Evolutionary conservation across 768 basidiomycete genomes (phyloP).

Genomic region (Paxillus involutus): DNA sequence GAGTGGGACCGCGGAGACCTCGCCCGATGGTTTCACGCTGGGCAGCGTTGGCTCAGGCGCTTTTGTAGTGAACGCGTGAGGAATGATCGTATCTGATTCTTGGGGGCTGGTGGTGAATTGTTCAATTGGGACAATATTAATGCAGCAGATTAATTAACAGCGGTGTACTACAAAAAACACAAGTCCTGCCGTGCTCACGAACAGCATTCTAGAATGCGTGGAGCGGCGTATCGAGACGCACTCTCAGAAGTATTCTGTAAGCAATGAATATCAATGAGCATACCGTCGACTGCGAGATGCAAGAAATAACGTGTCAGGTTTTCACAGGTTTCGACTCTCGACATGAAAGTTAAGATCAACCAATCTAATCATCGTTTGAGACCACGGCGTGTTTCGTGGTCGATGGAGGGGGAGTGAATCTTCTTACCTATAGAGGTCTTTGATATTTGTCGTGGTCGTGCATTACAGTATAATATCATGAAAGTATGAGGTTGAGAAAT

Average conservation of each 20-base stretch:
- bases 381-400: too few species aligned
- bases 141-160: too few species aligned
- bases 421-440: too few species aligned
- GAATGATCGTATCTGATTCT: background rate
- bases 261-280: background rate
- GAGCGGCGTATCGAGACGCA: background rate
- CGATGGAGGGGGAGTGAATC: too few species aligned
- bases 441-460: too few species aligned
- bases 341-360: slow-evolving; percentile 29
- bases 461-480: too few species aligned
- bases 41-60: slow-evolving; percentile 26
- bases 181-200: background rate
- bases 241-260: background rate
- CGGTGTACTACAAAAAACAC: background rate
- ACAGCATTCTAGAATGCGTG: background rate
- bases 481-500: too few species aligned
- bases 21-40: slow-evolving; percentile 12
- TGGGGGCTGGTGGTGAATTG: background rate
- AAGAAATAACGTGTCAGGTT: slow-evolving; percentile 1
- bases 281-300: background rate
- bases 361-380: too few species aligned
- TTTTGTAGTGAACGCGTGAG: slow-evolving; percentile 10
- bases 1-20: slow-evolving; percentile 13
- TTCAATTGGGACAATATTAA: background rate
- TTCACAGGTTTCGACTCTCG: slow-evolving; percentile 22